Evolutionary conservation across 148 eudicot genomes (phyloP).

Genomic region (Rhododendron ferrugineum): DNA sequence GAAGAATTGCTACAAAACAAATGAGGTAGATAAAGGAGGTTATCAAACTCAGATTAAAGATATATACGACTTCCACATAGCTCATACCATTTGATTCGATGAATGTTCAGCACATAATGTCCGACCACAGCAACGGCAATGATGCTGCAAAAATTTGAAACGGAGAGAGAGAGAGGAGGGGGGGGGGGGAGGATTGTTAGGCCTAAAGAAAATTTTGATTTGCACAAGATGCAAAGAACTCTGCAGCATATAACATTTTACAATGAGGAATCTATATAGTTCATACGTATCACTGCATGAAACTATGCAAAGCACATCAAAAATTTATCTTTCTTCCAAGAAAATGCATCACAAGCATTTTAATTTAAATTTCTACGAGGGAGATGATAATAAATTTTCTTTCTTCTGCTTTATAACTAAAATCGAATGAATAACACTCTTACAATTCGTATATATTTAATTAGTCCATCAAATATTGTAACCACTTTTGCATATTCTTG

Average conservation of each 20-base stretch:
- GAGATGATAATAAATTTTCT: not conserved
- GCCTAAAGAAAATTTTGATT: not conserved
- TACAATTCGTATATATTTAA: not conserved
- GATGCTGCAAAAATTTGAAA: conserved; percentile 60
- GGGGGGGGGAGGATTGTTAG: not conserved
- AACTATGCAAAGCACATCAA: not conserved
- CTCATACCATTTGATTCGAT: conserved; percentile 71
- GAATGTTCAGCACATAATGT: conserved; percentile 93
- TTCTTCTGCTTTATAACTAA: not conserved
- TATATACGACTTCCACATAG: not conserved
- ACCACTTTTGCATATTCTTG: not conserved
- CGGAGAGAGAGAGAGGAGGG: not conserved
- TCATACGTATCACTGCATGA: not conserved
- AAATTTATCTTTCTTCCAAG: not conserved
- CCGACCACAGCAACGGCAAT: conserved; percentile 92
- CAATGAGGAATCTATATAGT: not conserved
- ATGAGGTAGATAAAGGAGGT: not conserved
- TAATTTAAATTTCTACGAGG: not conserved
- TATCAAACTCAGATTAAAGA: not conserved
- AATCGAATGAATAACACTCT: not conserved
- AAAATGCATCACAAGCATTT: not conserved
- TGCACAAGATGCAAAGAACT: not conserved
- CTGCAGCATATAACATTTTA: not conserved
- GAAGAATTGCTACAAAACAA: not conserved
- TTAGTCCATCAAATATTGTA: not conserved